Evolutionary conservation across 108 stramenopile genomes (phyloP), one percentile per base, ranked within the genome.

Genomic region (Epithemia pelagica): DNA sequence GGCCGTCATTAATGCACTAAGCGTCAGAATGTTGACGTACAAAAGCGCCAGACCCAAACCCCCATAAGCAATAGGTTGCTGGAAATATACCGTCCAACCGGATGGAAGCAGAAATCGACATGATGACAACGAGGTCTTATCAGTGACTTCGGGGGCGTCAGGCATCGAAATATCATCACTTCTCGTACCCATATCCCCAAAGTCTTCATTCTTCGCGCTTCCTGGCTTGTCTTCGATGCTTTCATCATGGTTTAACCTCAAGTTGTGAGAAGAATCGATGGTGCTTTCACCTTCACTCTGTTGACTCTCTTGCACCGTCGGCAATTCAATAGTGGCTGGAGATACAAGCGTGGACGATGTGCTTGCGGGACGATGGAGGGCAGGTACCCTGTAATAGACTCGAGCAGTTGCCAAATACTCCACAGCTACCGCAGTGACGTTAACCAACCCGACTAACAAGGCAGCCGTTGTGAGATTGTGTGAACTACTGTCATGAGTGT

Each of bases 1-100:
- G 0, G 80, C 81, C 5, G 83, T 84, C 84, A 89, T 85, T 52
- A 85, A 76, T 5, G 37, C 5, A 20, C 81, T 80, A 73, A 84
- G 83, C 28, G 78, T 76, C 23, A 89, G 63, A 3, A 65, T 73
- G 67, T 88, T 88, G 55, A 82, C 29, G 59, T 86, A 82, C 66
- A 87, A 61, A 54, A 83, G 52, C 19, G 82, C 58, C 24, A 87
- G 58, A 19, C 70, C 75, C 22, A 87, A n/a, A 20, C 85, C 85
- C 2, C 69, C 79, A 72, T 59, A 69, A 22, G 74, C 66, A 0
- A 78, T 58, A 5, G 65, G 54, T 68, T 80, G 82, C 31, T 69
- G 54, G 25, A 80, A 33, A 54, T 80, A 84, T 7, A 80, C 60
- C 57, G 55, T 20, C 25, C 77, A 30, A 20, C 70, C 70, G 22